These are phyloP conservation scores for Solanum chacoense DNA, from an alignment of 305 asterid species.

Conservation along the genomic window DNA sequence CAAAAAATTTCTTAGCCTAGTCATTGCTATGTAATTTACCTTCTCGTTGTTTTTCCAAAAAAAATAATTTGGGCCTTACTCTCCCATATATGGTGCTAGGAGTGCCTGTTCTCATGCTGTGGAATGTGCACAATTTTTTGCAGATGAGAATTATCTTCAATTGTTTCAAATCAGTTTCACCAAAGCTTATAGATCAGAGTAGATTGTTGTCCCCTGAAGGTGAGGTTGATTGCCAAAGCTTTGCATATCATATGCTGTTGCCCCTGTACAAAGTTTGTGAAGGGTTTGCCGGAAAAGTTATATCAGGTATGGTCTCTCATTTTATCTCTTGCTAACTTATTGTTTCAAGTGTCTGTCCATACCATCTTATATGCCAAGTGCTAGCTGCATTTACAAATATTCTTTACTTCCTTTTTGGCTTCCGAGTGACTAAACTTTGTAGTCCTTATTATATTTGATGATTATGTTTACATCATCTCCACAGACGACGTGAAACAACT, in stretches of 20 bases:
- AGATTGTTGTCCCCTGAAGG: constrained; percentile 10
- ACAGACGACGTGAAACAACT: constrained; percentile 71
- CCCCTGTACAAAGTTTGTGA: constrained; percentile 78
- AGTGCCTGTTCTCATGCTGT: not conserved
- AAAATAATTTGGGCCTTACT: not conserved
- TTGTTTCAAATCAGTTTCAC: constrained; percentile 58
- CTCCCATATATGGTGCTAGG: not conserved
- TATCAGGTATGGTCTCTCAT: constrained; percentile 45
- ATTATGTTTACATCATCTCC: not conserved
- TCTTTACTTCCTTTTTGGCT: not conserved
- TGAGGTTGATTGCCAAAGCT: constrained; percentile 37
- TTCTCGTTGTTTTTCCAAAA: not conserved
- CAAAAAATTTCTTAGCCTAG: not conserved
- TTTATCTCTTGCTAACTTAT: not conserved
- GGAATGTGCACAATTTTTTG: not conserved
- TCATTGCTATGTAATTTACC: not conserved
- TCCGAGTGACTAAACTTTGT: not conserved
- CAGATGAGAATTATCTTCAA: constrained; percentile 78
- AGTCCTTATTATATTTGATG: not conserved
- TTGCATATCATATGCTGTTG: constrained; percentile 57
- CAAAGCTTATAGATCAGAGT: constrained; percentile 36
- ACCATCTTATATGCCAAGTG: not conserved
- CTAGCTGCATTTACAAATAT: not conserved
- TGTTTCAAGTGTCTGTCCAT: not conserved
- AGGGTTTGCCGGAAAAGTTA: constrained; percentile 67